Evolutionary conservation across 345 rosid genomes (phyloP), one percentile per base, ranked within the genome.

Genomic region (Arabidopsis thaliana): DNA sequence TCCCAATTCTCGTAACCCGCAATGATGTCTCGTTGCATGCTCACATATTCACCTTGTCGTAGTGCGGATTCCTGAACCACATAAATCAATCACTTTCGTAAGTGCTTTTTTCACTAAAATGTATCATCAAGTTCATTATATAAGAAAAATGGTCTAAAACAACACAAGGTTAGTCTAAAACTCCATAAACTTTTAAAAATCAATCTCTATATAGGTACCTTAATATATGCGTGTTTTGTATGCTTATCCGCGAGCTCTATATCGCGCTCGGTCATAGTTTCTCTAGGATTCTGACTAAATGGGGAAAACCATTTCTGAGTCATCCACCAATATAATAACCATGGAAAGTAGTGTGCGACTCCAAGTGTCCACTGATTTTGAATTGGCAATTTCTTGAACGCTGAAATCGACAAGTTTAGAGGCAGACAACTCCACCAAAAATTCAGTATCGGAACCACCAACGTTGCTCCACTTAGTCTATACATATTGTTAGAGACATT

Each of bases 261-360:
- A 25, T 74, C 84, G 44, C 85, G 57, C 48, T 88, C 82, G 49
- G 84, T 34, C 28, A 78, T 72, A 68, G 74, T 76, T 56, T 87
- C 82, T 44, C 86, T 83, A 10, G 84, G 59, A 80, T 79, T 42
- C 0, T 82, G 49, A 69, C 85, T 83, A 44, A 79, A 78, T 2
- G 97, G 74, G 25, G 67, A 41, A 73, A 93, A 89, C 96, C 87
- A 86, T 79, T 93, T 93, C 65, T 89, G 94, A 56, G 90, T 78
- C 94, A 91, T 84, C 98, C 97, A 93, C 94, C 96, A 88, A 85
- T 89, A 60, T 36, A 91, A 75, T 58, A 93, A 70, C 94, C 94
- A 91, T 11, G 96, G 97, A 25, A 79, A 52, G 24, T 84, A 79
- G 79, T 86, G 86, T 36, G 94, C 96, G 20, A 93, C 75, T n/a